Conservation (phyloP, 2,329 filamentous ascomycete genomes). For the Geosmithia putterillii region DNA sequence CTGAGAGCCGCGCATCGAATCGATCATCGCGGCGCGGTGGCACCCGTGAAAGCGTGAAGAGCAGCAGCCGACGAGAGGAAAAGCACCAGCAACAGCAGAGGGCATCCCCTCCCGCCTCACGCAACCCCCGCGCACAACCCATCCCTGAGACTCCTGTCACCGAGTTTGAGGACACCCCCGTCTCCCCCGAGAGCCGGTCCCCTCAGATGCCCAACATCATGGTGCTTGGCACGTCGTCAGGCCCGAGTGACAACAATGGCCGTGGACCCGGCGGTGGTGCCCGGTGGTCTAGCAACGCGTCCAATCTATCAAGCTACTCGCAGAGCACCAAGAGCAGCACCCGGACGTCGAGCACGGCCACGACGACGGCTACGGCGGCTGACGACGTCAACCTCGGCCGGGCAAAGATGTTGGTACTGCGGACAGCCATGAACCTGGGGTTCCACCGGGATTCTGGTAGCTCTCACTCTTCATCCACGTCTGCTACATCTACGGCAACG, state of each 20-base stretch:
- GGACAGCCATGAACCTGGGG: constrained; percentile 76
- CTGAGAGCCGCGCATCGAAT: constrained; percentile 34
- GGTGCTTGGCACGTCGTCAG: constrained; percentile 64
- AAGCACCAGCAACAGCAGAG: constrained; percentile 12
- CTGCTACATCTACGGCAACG: too few species aligned
- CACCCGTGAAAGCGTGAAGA: constrained; percentile 39
- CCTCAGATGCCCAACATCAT: constrained; percentile 77
- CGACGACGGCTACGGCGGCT: constrained; percentile 52
- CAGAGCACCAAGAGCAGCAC: constrained; percentile 58
- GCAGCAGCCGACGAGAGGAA: constrained; percentile 10
- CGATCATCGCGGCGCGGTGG: constrained; percentile 30
- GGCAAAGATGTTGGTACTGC: constrained; percentile 68
- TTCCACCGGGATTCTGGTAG: constrained; percentile 50
- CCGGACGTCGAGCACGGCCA: constrained; percentile 58
- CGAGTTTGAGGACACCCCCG: constrained; percentile 83
- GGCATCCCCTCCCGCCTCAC: constrained; percentile 3
- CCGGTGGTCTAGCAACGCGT: constrained; percentile 73
- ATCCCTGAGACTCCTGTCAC: constrained; percentile 87
- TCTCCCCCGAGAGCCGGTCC: constrained; percentile 67
- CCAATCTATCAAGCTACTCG: constrained; percentile 68
- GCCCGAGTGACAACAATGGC: constrained; percentile 41
- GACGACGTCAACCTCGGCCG: constrained; percentile 70
- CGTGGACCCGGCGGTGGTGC: constrained; percentile 41
- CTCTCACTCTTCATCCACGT: too few species aligned
- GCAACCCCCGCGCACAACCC: constrained; percentile 15